Evolutionary conservation across 306 rosid species (phyloP), one percentile per base, ranked within the genome.

Genomic region (Arachis hypogaea): DNA sequence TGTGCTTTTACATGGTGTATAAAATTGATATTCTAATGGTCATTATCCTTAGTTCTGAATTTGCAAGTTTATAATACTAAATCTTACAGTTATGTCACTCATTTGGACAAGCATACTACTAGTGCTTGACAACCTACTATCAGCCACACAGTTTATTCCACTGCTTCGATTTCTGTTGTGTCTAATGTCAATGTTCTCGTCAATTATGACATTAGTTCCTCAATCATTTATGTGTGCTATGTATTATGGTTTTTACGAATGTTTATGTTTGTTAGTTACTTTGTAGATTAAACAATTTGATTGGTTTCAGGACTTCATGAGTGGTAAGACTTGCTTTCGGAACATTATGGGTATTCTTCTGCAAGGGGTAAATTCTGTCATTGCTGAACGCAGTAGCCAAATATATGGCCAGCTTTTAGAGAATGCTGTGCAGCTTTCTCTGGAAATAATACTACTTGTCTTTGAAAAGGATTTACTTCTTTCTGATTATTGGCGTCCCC

Each of bases 401-500:
- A 82, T 84, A 50, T 88, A 86, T 59, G 98, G 98, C 55, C 88
- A 78, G 76, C 91, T 91, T 76, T 71, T 94, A 77, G 96, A 94
- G 86, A 94, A 94, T 74, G 92, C 94, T 58, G 93, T 94, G 74
- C 93, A 94, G 80, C 91, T 94, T 55, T 82, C 95, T 57, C 78
- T 94, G 85, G 97, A 91, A 84, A 91, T 94, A 78, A 84, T 94
- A 77, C 81, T 88, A 62, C 95, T 91, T 38, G 88, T 90, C 29
- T 72, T 94, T 66, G 96, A 91, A 76, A 94, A 89, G 76, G 98
- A 94, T 84, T 58, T 88, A 73, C 77, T 84, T 78, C 90, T 94
- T 79, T 92, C 97, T 77, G 97, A 94, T 89, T 91, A 82, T 72
- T 94, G 94, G 97, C 95, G 97, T 33, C 98, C 98, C 59, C 63